Evolutionary conservation across 148 eudicot genomes (phyloP).

Genomic region (Hydrangea macrophylla): DNA sequence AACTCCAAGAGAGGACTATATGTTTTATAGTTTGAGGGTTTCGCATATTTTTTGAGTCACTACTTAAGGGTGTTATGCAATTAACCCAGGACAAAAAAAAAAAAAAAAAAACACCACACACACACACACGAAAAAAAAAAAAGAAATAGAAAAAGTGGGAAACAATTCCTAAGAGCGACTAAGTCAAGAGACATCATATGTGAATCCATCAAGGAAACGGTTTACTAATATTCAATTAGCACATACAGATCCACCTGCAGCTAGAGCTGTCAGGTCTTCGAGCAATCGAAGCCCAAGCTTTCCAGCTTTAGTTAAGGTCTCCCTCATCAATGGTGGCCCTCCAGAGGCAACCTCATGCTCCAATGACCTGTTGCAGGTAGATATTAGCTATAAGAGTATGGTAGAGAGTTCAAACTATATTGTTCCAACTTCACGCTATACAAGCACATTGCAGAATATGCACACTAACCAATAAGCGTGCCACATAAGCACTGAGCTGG

Average conservation of each 20-base stretch:
- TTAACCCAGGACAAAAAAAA: too few relatives aligned
- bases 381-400: neutral
- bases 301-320: conserved; percentile 69
- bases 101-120: too few relatives aligned
- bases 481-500: too few relatives aligned
- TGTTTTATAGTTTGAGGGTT: too few relatives aligned
- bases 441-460: conserved; percentile 6
- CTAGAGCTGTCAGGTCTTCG: conserved; percentile 99
- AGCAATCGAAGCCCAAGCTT: conserved; percentile 81
- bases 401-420: conserved; percentile 2
- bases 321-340: conserved; percentile 57
- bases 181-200: neutral
- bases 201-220: neutral
- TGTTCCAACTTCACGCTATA: neutral
- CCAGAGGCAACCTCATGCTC: conserved; percentile 57
- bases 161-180: conserved; percentile 1
- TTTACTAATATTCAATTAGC: conserved; percentile 35
- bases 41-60: too few relatives aligned
- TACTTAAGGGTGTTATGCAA: too few relatives aligned
- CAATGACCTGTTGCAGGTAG: conserved; percentile 39
- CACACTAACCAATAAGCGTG: conserved; percentile 2
- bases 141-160: too few relatives aligned
- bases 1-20: too few relatives aligned
- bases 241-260: conserved; percentile 99
- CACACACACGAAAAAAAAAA: too few relatives aligned